Percentiles rank a stretch among this genome's conserved stretches.
Conservation (phyloP, 257 asterid species). For the Capsicum chinense region DNA sequence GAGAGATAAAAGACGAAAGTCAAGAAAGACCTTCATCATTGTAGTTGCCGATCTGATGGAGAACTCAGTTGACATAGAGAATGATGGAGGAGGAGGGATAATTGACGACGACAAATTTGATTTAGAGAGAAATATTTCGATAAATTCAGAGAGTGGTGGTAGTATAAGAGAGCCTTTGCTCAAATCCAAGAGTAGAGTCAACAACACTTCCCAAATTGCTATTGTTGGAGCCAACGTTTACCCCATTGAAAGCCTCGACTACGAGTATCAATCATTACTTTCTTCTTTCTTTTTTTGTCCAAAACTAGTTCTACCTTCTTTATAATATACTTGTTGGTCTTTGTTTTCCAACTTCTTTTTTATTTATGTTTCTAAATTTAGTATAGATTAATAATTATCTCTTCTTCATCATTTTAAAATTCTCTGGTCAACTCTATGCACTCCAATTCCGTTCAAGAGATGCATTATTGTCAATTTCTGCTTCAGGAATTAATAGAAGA, state of each 20-base stretch:
- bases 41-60: not conserved
- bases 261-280: slow-evolving; percentile 53
- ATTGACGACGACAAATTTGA: slow-evolving; percentile 41
- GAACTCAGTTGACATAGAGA: slow-evolving; percentile 62
- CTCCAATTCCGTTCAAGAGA: not conserved
- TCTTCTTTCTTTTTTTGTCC: not conserved
- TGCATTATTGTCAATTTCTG: not conserved
- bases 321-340: not conserved
- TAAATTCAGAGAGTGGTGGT: slow-evolving; percentile 20
- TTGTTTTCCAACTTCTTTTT: not conserved
- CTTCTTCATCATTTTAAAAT: not conserved
- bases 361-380: too few relatives aligned
- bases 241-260: slow-evolving; percentile 83
- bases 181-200: slow-evolving; percentile 53
- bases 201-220: slow-evolving; percentile 84
- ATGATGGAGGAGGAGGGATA: slow-evolving; percentile 36
- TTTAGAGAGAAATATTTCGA: slow-evolving; percentile 48
- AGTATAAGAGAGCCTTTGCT: slow-evolving; percentile 58
- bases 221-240: slow-evolving; percentile 71
- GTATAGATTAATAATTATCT: too few relatives aligned
- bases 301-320: not conserved
- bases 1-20: not conserved
- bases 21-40: not conserved
- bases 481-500: too few relatives aligned
- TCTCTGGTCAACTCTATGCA: not conserved